Evolutionary conservation across 768 basidiomycete species (phyloP).

Genomic region (Fomitopsis serialis): DNA sequence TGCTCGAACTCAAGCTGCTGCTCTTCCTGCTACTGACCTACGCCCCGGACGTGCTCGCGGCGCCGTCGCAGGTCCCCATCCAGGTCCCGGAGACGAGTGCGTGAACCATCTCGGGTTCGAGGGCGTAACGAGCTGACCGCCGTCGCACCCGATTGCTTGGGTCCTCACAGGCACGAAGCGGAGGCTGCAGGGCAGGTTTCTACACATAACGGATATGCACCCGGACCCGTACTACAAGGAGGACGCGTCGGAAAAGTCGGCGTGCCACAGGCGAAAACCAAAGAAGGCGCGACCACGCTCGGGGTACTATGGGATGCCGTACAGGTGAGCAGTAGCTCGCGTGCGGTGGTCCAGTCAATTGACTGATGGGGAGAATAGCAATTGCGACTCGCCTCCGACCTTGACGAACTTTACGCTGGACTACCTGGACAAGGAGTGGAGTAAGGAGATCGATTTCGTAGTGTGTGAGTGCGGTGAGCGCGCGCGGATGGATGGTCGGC

Average conservation of each 20-base stretch:
- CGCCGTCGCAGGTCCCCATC: slow-evolving; percentile 38
- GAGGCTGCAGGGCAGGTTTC: slow-evolving; percentile 64
- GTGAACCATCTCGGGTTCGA: slow-evolving; percentile 4
- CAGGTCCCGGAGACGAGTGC: slow-evolving; percentile 27
- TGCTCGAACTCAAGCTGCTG: slow-evolving; percentile 17
- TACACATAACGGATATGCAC: slow-evolving; percentile 83
- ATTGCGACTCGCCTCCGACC: slow-evolving; percentile 76
- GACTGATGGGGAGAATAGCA: slow-evolving; percentile 31
- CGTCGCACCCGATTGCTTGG: not conserved
- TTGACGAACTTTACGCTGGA: slow-evolving; percentile 83
- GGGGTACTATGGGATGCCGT: slow-evolving; percentile 63
- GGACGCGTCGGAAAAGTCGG: slow-evolving; percentile 47
- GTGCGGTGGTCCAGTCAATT: not conserved
- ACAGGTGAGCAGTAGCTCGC: slow-evolving; percentile 44
- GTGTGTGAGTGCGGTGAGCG: slow-evolving; percentile 50
- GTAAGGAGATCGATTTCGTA: slow-evolving; percentile 84
- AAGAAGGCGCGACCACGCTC: slow-evolving; percentile 48
- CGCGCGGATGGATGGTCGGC: no score
- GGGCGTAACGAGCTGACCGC: not conserved
- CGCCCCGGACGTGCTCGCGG: slow-evolving; percentile 25
- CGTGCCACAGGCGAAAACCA: slow-evolving; percentile 62
- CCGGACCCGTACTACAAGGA: slow-evolving; percentile 64
- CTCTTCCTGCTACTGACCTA: slow-evolving; percentile 18
- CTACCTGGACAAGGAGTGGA: slow-evolving; percentile 74
- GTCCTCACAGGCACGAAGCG: slow-evolving; percentile 18